Evolutionary conservation across 768 basidiomycete genomes (phyloP).

Genomic region (Mycena rebaudengoi): DNA sequence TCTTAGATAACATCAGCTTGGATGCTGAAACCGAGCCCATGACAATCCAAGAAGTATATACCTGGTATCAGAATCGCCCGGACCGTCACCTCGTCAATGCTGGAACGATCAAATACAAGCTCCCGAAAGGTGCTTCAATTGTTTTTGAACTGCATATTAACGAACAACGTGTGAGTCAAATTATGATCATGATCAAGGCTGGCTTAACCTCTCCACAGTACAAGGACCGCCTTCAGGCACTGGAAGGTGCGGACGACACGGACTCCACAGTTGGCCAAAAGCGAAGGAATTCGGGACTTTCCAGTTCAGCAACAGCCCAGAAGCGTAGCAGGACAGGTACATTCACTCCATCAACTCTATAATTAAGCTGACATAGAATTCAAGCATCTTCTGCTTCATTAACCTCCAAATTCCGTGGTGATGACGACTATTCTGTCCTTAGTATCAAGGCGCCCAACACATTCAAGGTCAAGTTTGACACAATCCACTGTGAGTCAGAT

Average conservation of each 20-base stretch:
- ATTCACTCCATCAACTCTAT: not conserved
- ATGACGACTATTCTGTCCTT: not conserved
- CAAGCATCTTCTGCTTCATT: not conserved
- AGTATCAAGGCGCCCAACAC: not conserved
- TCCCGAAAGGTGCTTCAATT: slow-evolving; percentile 1
- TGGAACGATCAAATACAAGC: not conserved
- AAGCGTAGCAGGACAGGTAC: not conserved
- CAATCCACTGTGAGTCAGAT: not conserved
- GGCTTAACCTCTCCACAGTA: not conserved
- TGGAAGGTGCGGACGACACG: not conserved
- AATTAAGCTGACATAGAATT: no score
- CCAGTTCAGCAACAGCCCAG: not conserved
- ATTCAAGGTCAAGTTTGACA: not conserved
- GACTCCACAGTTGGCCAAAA: not conserved
- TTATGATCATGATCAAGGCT: not conserved
- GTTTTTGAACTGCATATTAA: slow-evolving; percentile 2
- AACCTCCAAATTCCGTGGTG: not conserved
- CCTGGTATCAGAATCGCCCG: not conserved
- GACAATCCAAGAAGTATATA: not conserved
- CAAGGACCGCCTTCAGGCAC: not conserved
- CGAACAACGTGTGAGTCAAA: not conserved
- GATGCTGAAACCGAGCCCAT: not conserved
- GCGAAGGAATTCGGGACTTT: not conserved
- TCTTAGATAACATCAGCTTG: not conserved
- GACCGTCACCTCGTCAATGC: not conserved